Percentiles rank a stretch among this genome's conserved stretches.
phyloP scores from a whole-genome alignment of 371 early-diverging fungal genomes.

The Gilbertella persicaria region DNA sequence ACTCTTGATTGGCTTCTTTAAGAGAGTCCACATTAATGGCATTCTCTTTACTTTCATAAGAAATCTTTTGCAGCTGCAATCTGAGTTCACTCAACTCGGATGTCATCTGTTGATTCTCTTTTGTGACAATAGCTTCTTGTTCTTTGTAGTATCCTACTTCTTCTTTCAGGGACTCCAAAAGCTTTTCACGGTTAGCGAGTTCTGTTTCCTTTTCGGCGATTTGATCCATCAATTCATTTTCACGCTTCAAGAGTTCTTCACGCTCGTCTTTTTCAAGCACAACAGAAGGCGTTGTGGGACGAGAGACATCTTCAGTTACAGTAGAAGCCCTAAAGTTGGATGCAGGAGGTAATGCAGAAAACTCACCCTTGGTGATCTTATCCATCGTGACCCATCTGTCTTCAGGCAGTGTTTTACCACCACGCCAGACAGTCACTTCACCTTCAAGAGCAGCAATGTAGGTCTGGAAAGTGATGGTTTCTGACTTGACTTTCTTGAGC shows the following conservation, averaged over 20 bases:
- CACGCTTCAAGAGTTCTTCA: conserved; percentile 90
- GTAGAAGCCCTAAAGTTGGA: conserved; percentile 48
- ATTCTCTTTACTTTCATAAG: conserved; percentile 85
- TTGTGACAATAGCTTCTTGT: conserved; percentile 49
- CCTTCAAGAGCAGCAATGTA: conserved; percentile 85
- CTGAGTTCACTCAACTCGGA: conserved; percentile 71
- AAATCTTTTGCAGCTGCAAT: conserved; percentile 82
- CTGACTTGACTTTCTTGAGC: conserved; percentile 85
- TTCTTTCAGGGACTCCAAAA: conserved; percentile 62
- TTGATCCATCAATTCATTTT: conserved; percentile 92
- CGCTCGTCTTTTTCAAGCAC: conserved; percentile 86
- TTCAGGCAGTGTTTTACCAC: conserved; percentile 75
- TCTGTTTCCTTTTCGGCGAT: conserved; percentile 86
- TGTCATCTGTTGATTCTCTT: conserved; percentile 73
- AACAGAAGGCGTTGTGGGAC: conserved; percentile 79
- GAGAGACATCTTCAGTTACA: conserved; percentile 48
- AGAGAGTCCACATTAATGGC: conserved; percentile 81
- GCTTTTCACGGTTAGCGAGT: conserved; percentile 57
- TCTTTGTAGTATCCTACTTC: conserved; percentile 69
- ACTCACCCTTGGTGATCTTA: conserved; percentile 57
- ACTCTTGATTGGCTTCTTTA: conserved; percentile 81
- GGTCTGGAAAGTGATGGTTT: conserved; percentile 75
- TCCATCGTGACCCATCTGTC: conserved; percentile 78
- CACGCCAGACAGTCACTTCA: conserved; percentile 88
- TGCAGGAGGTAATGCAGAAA: conserved; percentile 43